Base-by-base conservation (phyloP, 1,139 yeast species). In the Schwanniomyces etchellsii region DNA sequence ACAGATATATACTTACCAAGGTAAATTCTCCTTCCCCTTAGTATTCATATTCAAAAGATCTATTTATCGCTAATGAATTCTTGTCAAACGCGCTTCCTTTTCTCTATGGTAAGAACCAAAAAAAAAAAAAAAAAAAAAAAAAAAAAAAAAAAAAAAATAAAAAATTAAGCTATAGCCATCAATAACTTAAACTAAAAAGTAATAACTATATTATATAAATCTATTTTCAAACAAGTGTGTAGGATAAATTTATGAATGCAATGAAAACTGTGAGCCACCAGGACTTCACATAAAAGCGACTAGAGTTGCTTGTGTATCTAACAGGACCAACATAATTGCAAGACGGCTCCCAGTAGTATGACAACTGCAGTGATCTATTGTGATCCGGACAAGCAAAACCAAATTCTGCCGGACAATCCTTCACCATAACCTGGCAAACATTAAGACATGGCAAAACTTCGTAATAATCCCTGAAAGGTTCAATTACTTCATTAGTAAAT, bases 401-500 rank as follows among this genome's bases (percentile, higher is more conserved):
- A 45, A 91, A 76, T 22, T 60, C 75, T 0, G 89, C 62, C 0
- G 96, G 96, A 53, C 98, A 91, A 50, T 82, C 83, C 34, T 88
- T 69, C 3, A 81, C 93, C 7, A 91, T 74, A 3, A 78, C 72
- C 36, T 84, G 64, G 53, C 97, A 91, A 35, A 82, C 72, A 45
- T 82, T 81, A 28, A 81, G 70, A 51, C 98, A 91, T 0, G 98
- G 98, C 34, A 85, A 55, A 2, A 91, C 69, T 54, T 91, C 98
- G 43, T 68, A 81, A 54, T 89, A 91, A 14, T 62, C 58, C 14
- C 47, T 34, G 0, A 73, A 69, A 0, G 97, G 97, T 16, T 55
- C 50, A 10, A 91, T 64, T 1, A 60, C 48, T 2, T 68, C 57
- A 41, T 76, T 71, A 25, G 89, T 68, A 42, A 73, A 74, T 5